phyloP scores from a whole-genome alignment of 2,329 filamentous ascomycete species.

The Fusarium heterosporum region DNA sequence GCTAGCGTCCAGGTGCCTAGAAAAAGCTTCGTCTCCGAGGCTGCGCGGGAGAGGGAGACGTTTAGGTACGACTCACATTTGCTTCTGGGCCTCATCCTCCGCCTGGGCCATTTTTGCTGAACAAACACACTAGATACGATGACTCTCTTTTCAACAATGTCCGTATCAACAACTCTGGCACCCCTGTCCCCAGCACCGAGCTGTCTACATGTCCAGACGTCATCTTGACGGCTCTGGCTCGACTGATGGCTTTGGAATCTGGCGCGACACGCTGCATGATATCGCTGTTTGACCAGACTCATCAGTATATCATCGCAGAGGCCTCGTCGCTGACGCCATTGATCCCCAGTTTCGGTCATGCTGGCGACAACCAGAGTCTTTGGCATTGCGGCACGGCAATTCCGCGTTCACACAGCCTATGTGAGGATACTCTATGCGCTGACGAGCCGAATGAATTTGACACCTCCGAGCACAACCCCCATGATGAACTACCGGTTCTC shows the following conservation, averaged over 20 bases:
- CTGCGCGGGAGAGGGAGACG: conserved; percentile 49
- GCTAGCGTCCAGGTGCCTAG: conserved; percentile 11
- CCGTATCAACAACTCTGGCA: conserved; percentile 44
- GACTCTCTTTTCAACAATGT: conserved; percentile 26
- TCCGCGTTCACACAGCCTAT: conserved; percentile 46
- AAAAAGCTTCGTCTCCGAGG: conserved; percentile 40
- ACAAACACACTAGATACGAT: conserved; percentile 14
- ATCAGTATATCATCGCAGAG: conserved; percentile 65
- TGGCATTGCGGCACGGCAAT: conserved; percentile 51
- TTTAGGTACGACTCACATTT: conserved; percentile 43
- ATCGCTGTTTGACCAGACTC: conserved; percentile 62
- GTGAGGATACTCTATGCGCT: conserved; percentile 46
- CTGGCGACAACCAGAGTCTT: conserved; percentile 28
- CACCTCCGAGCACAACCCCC: background rate
- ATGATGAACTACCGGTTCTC: conserved; percentile 47
- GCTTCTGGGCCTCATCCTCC: background rate
- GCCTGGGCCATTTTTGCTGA: background rate
- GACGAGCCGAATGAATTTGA: conserved; percentile 8
- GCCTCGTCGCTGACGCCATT: conserved; percentile 58
- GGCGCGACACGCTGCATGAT: conserved; percentile 57
- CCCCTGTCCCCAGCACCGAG: conserved; percentile 39
- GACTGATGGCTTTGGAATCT: conserved; percentile 60
- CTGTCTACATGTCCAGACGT: conserved; percentile 51
- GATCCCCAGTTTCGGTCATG: conserved; percentile 27
- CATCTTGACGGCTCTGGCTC: conserved; percentile 61